Conservation (phyloP, 352 stramenopile species). For the Pythium vanterpoolii region DNA sequence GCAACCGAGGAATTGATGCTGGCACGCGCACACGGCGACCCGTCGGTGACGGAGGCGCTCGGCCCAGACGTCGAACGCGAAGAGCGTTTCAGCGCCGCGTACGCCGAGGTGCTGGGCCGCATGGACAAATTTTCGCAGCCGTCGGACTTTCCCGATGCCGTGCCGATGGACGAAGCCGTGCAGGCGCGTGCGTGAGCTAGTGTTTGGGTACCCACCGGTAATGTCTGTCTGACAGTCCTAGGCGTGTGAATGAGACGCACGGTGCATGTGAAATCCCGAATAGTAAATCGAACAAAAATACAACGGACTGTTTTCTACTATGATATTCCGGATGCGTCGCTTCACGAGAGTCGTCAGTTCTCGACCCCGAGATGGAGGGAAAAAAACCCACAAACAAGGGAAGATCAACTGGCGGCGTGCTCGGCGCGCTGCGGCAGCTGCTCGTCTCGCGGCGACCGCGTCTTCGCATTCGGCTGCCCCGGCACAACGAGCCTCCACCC, state of each 20-base stretch:
- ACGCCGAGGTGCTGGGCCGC: slow-evolving; percentile 35
- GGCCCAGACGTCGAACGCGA: slow-evolving; percentile 17
- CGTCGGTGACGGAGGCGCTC: background rate
- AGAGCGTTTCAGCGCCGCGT: slow-evolving; percentile 24
- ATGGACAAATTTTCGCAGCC: slow-evolving; percentile 55
- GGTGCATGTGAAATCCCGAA: too few species aligned
- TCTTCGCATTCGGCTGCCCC: background rate
- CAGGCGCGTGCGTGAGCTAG: slow-evolving; percentile 23
- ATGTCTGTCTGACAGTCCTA: too few species aligned
- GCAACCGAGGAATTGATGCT: slow-evolving; percentile 53
- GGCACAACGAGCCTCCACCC: background rate
- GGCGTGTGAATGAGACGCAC: too few species aligned
- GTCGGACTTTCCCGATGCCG: slow-evolving; percentile 62
- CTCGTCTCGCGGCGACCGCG: background rate
- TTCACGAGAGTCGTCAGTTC: background rate
- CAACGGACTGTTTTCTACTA: too few species aligned
- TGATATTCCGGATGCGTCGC: too few species aligned
- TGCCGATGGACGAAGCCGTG: slow-evolving; percentile 52
- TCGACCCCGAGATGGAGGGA: background rate
- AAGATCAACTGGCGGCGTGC: background rate
- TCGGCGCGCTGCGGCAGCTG: slow-evolving; percentile 2
- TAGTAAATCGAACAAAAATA: too few species aligned
- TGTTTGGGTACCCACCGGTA: too few species aligned
- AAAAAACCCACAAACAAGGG: background rate
- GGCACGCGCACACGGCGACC: slow-evolving; percentile 28